A percentile compares a stretch with the other conserved stretches of the same genome.
Conservation (phyloP, 306 rosid genomes). For the Cicer pinnatifidum region DNA sequence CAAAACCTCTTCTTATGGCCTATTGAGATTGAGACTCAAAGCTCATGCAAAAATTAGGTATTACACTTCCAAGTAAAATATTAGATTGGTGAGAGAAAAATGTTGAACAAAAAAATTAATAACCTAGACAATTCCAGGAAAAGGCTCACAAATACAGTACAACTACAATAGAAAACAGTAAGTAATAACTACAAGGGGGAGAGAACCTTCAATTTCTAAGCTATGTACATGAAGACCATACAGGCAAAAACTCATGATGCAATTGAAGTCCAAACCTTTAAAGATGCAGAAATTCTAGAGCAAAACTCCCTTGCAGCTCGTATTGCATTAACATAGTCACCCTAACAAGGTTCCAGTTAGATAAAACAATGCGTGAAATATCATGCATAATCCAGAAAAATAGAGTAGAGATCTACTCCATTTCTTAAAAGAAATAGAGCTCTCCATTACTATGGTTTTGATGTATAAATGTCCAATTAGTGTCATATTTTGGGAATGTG, state of each 20-base stretch:
- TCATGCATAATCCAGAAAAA: constrained; percentile 33
- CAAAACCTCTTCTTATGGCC: constrained; percentile 18
- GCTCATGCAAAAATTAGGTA: constrained; percentile 24
- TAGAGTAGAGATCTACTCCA: too few species aligned
- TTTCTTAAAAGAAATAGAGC: too few species aligned
- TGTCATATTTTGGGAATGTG: too few species aligned
- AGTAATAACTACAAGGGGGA: constrained; percentile 6
- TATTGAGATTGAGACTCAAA: constrained; percentile 32
- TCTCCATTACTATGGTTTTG: too few species aligned
- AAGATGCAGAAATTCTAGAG: constrained; percentile 68
- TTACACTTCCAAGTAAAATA: constrained; percentile 19
- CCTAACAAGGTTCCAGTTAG: constrained; percentile 58
- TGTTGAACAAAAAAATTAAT: not conserved
- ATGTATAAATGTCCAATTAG: too few species aligned
- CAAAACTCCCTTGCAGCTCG: constrained; percentile 88
- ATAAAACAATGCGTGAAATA: constrained; percentile 34
- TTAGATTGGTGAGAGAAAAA: constrained; percentile 37
- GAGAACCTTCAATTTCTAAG: constrained; percentile 28
- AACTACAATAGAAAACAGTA: constrained; percentile 12
- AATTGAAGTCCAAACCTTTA: constrained; percentile 65
- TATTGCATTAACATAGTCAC: constrained; percentile 84
- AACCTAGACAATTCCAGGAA: constrained; percentile 33
- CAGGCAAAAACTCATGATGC: constrained; percentile 29
- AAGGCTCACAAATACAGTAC: constrained; percentile 30
- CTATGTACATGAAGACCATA: constrained; percentile 8